phyloP scores from a whole-genome alignment of 306 rosid genomes.

The Cucurbita argyrosperma region DNA sequence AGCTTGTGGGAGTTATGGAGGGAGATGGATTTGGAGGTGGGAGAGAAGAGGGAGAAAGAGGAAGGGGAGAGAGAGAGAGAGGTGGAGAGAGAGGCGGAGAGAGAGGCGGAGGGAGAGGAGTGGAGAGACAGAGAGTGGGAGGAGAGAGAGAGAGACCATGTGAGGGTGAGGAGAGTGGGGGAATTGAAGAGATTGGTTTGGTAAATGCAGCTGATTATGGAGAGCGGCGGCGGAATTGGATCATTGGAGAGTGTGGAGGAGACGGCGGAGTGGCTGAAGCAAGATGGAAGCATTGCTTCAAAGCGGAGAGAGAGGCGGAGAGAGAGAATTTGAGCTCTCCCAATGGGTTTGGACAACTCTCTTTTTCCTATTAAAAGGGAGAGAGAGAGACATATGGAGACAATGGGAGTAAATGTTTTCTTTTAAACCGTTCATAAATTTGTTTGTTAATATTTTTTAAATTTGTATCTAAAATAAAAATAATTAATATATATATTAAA shows the following conservation, averaged over 20 bases:
- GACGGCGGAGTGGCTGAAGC: constrained; percentile 61
- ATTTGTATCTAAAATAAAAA: too few relatives aligned
- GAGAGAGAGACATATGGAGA: neutral
- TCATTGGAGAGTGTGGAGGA: constrained; percentile 27
- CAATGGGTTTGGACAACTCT: neutral
- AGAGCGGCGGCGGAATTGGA: constrained; percentile 16
- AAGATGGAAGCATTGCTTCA: constrained; percentile 40
- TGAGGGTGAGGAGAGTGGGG: constrained; percentile 41
- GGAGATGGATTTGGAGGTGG: constrained; percentile 44
- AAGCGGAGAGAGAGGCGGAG: neutral
- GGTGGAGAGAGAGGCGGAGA: constrained; percentile 30
- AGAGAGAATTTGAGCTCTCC: neutral
- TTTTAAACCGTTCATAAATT: neutral
- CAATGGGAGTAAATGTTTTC: neutral
- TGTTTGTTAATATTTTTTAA: too few relatives aligned
- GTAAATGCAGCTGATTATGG: constrained; percentile 43
- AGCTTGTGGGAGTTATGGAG: constrained; percentile 24
- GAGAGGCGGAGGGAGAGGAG: constrained; percentile 20
- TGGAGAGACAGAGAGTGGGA: constrained; percentile 46
- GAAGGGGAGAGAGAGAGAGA: constrained; percentile 49
- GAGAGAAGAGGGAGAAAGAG: constrained; percentile 36
- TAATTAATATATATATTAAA: too few relatives aligned
- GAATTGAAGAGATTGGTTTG: constrained; percentile 45
- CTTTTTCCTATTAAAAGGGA: neutral
- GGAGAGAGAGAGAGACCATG: constrained; percentile 45